Evolutionary conservation across 371 early-diverging fungal species (phyloP).

Genomic region (Dipsacomyces acuminosporus): DNA sequence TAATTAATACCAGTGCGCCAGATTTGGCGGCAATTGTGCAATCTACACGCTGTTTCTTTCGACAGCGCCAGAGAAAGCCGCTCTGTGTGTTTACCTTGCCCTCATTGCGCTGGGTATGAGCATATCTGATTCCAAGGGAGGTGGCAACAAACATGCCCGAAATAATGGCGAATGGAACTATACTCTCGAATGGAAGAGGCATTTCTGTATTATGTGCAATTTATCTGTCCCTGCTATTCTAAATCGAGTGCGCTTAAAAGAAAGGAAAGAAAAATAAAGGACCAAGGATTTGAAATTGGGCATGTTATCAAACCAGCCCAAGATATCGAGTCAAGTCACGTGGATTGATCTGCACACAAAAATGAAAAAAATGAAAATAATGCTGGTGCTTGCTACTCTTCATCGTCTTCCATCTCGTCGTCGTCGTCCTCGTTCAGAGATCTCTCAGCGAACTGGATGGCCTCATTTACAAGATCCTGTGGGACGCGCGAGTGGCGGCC

Average conservation of each 20-base stretch:
- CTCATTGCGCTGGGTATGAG: conserved; percentile 37
- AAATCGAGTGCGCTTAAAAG: too few relatives aligned
- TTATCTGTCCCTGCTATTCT: background rate
- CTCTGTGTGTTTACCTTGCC: conserved; percentile 16
- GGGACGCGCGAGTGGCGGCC: conserved; percentile 83
- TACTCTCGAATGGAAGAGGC: conserved; percentile 45
- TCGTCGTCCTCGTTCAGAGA: conserved; percentile 35
- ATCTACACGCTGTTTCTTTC: too few relatives aligned
- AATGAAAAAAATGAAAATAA: background rate
- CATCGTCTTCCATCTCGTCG: conserved; percentile 35
- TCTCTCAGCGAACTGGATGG: conserved; percentile 52
- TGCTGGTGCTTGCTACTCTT: conserved; percentile 11
- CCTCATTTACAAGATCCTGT: conserved; percentile 78
- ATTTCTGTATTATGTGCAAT: conserved; percentile 7
- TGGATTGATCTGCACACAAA: background rate
- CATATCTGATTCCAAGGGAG: conserved; percentile 27
- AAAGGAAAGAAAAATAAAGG: too few relatives aligned
- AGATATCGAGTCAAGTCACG: too few relatives aligned
- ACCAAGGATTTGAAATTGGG: too few relatives aligned
- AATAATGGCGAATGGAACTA: conserved; percentile 44
- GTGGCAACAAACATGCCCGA: conserved; percentile 43
- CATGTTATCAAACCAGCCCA: too few relatives aligned
- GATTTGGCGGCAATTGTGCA: background rate
- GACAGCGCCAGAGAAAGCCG: too few relatives aligned
- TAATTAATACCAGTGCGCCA: too few relatives aligned